phyloP scores from a whole-genome alignment of 2,329 filamentous ascomycete genomes.

The Fusarium brachygibbosum region DNA sequence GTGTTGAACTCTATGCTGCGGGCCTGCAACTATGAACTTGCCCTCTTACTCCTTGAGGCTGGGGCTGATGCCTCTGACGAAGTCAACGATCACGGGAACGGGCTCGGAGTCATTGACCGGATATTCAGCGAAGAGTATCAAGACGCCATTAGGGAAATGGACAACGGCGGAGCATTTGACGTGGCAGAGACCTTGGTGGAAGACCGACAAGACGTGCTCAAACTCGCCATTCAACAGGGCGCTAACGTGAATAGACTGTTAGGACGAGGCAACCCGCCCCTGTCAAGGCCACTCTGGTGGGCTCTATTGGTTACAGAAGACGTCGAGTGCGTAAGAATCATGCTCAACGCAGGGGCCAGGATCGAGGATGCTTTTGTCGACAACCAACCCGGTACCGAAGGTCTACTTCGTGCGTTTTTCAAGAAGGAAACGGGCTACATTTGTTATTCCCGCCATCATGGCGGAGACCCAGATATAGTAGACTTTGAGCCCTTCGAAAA shows the following conservation, averaged over 20 bases:
- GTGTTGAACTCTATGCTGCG: too few species aligned
- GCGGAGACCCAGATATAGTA: too few species aligned
- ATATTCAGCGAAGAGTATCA: too few species aligned
- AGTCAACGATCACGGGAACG: too few species aligned
- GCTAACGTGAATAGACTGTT: constrained; percentile 16
- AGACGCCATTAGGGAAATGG: too few species aligned
- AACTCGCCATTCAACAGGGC: constrained; percentile 3
- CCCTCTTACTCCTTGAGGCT: constrained; percentile 10
- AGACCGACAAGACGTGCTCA: not conserved
- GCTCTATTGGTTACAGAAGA: not conserved
- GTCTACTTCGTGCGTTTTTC: constrained; percentile 2
- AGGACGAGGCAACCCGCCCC: too few species aligned
- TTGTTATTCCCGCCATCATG: too few species aligned
- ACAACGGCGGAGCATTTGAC: too few species aligned
- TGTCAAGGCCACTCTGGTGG: not conserved
- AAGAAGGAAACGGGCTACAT: rapidly evolving
- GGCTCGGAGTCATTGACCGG: too few species aligned
- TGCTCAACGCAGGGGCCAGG: constrained; percentile 15
- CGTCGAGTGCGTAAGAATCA: constrained; percentile 2
- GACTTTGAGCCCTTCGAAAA: not conserved
- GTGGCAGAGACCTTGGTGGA: too few species aligned
- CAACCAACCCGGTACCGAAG: not conserved
- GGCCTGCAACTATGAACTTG: not conserved
- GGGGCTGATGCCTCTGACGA: constrained; percentile 3
- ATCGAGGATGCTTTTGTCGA: not conserved